Evolutionary conservation across 495 filamentous ascomycete species (phyloP).

Genomic region (Xylaria venustula): DNA sequence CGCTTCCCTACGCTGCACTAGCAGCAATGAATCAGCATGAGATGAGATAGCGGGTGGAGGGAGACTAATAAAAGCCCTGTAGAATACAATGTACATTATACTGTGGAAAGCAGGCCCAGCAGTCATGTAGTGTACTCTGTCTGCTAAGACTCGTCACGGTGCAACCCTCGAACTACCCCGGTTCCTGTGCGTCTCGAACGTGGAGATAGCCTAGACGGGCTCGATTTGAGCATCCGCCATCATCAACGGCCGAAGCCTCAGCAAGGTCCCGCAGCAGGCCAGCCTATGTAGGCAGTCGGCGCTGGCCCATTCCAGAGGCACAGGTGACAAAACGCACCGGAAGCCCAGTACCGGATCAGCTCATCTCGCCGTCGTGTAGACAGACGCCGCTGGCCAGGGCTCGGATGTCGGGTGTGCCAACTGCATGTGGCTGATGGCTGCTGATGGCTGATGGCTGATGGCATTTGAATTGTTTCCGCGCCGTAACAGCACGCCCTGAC

Average conservation of each 20-base stretch:
- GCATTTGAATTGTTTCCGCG: not conserved
- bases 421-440: not conserved
- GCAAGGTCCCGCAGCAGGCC: too few species aligned
- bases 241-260: not conserved
- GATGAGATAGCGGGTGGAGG: conserved; percentile 2
- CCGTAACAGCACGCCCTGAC: conserved; percentile 4
- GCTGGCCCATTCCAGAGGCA: too few species aligned
- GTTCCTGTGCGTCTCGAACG: conserved; percentile 6
- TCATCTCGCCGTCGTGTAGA: not conserved
- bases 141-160: conserved; percentile 3
- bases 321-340: conserved; percentile 2
- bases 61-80: conserved; percentile 8
- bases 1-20: conserved; percentile 1
- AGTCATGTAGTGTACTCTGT: not conserved
- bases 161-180: conserved; percentile 8
- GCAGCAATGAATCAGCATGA: conserved; percentile 8
- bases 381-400: not conserved
- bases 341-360: conserved; percentile 11
- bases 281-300: too few species aligned
- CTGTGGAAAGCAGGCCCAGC: not conserved
- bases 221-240: not conserved
- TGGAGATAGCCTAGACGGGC: conserved; percentile 5
- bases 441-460: not conserved
- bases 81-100: not conserved
- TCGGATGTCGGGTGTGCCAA: not conserved